Evolutionary conservation across 176 grass and related monocot genomes (phyloP).

Genomic region (Pontederia crassipes): DNA sequence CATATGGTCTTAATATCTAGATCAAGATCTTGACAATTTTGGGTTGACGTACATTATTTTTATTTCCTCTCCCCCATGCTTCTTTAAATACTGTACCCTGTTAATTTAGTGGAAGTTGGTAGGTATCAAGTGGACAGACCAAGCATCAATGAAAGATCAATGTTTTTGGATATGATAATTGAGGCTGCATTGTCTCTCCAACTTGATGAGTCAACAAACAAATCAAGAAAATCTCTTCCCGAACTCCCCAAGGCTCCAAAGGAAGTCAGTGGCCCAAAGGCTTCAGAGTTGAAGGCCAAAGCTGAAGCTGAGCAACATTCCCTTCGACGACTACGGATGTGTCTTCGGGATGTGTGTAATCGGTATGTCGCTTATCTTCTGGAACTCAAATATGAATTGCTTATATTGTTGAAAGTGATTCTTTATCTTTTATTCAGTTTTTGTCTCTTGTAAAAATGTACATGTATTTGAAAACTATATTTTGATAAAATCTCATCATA

Average conservation of each 20-base stretch:
- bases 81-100: constrained; percentile 3
- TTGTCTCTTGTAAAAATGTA: too few species aligned
- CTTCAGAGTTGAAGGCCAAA: constrained; percentile 74
- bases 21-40: too few species aligned
- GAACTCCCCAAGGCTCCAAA: constrained; percentile 92
- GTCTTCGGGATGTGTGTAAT: constrained; percentile 95
- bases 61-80: background rate
- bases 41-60: background rate
- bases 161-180: constrained; percentile 51
- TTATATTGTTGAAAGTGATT: background rate
- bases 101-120: constrained; percentile 20
- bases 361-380: constrained; percentile 38
- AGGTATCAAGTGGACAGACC: constrained; percentile 89
- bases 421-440: background rate
- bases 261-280: constrained; percentile 63
- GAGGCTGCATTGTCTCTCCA: constrained; percentile 59
- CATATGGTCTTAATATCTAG: too few species aligned
- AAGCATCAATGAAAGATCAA: constrained; percentile 56
- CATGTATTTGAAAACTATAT: too few species aligned
- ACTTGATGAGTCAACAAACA: constrained; percentile 69
- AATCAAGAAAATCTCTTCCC: constrained; percentile 48
- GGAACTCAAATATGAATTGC: background rate
- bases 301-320: constrained; percentile 91
- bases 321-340: constrained; percentile 91
- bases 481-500: too few species aligned